Evolutionary conservation across 2,329 filamentous ascomycete species (phyloP), one percentile per base, ranked within the genome.

Genomic region (Sarocladium brachiariae): DNA sequence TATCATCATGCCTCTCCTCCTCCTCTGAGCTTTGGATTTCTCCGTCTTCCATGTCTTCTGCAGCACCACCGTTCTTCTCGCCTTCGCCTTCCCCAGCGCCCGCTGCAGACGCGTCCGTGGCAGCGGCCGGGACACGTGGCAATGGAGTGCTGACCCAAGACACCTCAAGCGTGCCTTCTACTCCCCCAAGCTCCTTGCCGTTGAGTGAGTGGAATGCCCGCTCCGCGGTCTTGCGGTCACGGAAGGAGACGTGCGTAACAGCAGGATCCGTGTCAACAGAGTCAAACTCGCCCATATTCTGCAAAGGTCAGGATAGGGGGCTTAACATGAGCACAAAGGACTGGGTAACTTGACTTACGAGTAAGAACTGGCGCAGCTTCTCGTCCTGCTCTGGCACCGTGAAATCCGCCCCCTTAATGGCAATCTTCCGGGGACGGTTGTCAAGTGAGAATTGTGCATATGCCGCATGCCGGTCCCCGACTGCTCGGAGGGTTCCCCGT

Each of bases 371-470:
- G 54, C 86, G 75, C 38, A 92, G 70, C 24, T 75, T 74, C 65
- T 90, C 87, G 56, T 90, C 83, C 59, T 80, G 80, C 25, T 77
- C 76, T 2, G 77, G 61, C 13, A 73, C 73, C 3, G 82, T 81
- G 60, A 84, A 82, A 65, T 83, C 81, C 10, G 81, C 75, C 2
- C 81, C 84, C 7, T 74, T 73, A 21, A 92, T 68, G 5, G 78
- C 75, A 9, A 93, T 71, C 54, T 76, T 83, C 62, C 79, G 86
- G 0, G 88, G 84, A 39, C 88, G 75, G 63, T 91, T 90, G 60
- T 93, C 88, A 19, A 93, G 73, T 16, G 84, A 84, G 57, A 84
- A 86, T 27, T 76, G 74, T 3, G 75, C 79, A 57, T 82, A 83
- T 1, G 75, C 76, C 2, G 76, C 74, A 43, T 77, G 75, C 54